phyloP scores from a whole-genome alignment of 225 moss, liverwort and hornwort genomes.

The Antitrichia curtipendula region DNA sequence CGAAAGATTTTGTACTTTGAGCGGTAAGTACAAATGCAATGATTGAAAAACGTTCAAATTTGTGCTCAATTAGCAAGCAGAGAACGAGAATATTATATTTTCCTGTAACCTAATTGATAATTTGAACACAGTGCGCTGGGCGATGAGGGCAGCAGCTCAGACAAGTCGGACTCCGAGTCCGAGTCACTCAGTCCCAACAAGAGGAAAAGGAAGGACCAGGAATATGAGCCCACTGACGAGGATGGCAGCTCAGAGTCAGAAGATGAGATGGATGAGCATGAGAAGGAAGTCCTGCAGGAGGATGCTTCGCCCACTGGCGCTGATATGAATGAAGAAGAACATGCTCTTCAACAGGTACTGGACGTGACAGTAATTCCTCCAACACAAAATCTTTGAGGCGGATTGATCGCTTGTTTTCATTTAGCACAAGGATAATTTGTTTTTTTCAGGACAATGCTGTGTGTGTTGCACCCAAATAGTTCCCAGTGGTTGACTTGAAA shows the following conservation, averaged over 20 bases:
- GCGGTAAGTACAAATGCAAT: neutral
- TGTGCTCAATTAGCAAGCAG: neutral
- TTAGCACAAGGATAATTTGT: neutral
- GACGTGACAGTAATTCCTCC: neutral
- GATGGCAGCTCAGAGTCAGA: conserved; percentile 39
- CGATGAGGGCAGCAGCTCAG: conserved; percentile 16
- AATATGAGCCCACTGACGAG: conserved; percentile 48
- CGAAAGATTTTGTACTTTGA: neutral
- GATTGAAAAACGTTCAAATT: neutral
- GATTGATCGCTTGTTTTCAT: neutral
- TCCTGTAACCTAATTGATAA: neutral
- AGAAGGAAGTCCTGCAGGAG: conserved; percentile 18
- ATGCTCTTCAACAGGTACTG: conserved; percentile 41
- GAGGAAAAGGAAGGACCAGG: conserved; percentile 28
- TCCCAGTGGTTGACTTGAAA: neutral
- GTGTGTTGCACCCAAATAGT: neutral
- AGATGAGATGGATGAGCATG: conserved; percentile 28
- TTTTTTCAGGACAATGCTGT: neutral
- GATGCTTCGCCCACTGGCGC: neutral
- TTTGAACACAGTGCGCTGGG: neutral
- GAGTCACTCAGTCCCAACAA: conserved; percentile 21
- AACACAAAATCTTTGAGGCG: neutral
- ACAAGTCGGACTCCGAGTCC: conserved; percentile 19
- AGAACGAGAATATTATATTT: neutral
- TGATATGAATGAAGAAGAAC: conserved; percentile 36